These are phyloP conservation scores for Erysiphe neolycopersici DNA, from an alignment of 2,329 filamentous ascomycete species.

Conservation along the genomic window DNA sequence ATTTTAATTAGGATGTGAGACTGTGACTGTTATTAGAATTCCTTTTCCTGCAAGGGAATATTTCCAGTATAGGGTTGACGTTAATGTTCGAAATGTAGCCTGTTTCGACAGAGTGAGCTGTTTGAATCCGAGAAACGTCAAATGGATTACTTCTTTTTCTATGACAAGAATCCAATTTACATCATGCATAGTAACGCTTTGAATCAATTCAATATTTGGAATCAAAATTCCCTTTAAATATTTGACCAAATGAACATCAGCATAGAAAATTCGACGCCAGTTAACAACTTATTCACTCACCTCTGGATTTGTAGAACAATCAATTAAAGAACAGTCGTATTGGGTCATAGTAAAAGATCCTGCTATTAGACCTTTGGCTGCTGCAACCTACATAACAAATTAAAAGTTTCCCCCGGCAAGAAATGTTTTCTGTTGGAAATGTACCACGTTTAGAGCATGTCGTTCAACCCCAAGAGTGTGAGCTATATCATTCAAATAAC, in stretches of 20 bases:
- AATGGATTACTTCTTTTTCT: slow-evolving; percentile 41
- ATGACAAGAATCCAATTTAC: slow-evolving; percentile 43
- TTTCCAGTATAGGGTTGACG: slow-evolving; percentile 27
- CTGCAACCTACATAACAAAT: slow-evolving; percentile 28
- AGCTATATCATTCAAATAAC: slow-evolving; percentile 47
- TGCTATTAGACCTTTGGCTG: slow-evolving; percentile 42
- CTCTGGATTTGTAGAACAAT: slow-evolving; percentile 16
- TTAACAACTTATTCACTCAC: slow-evolving; percentile 8
- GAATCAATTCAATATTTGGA: slow-evolving; percentile 24
- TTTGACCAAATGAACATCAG: no score
- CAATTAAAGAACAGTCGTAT: slow-evolving; percentile 18
- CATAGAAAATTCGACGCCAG: neutral
- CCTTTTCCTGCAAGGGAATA: slow-evolving; percentile 24
- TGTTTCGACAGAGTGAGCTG: slow-evolving; percentile 14
- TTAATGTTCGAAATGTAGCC: slow-evolving; percentile 50
- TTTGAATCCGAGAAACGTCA: neutral
- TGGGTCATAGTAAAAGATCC: slow-evolving; percentile 27
- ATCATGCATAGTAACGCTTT: slow-evolving; percentile 20
- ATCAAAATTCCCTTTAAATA: slow-evolving; percentile 28
- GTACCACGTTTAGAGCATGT: slow-evolving; percentile 41
- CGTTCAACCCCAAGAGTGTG: slow-evolving; percentile 38
- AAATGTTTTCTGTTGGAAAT: neutral
- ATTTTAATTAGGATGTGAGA: neutral
- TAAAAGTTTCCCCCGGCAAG: neutral
- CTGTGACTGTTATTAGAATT: slow-evolving; percentile 36